Evolutionary conservation across 2,329 filamentous ascomycete species (phyloP), one percentile per base, ranked within the genome.

Genomic region (Ceratocystis colombiana): DNA sequence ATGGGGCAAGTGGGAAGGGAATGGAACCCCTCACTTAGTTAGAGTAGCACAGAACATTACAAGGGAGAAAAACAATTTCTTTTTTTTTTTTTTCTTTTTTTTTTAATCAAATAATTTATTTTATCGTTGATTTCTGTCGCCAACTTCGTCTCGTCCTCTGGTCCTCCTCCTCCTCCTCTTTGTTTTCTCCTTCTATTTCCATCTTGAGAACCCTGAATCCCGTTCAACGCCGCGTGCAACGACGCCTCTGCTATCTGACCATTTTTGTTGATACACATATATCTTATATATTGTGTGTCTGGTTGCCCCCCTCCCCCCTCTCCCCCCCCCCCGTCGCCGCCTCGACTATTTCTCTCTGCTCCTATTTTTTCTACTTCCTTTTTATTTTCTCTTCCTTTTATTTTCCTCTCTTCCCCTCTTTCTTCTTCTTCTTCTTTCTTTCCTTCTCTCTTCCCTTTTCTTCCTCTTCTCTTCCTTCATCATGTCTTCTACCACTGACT

Each of bases 401-500:
- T 61, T 61, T 59, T 64, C 6, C 53, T 28, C 20, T 61, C 44
- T 50, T 59, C 41, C 3, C 63, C 5, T 53, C 50, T n/a, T 62
- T 33, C n/a, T 50, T 53, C 15, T 61, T 69, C 71, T 57, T 67
- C 71, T 72, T 70, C 68, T 69, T 70, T 69, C 68, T 46, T 25
- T 53, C 71, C 70, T 71, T 71, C 72, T 72, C 68, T 70, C 71
- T 71, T 70, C 70, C 71, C 70, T 70, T 69, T 62, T 66, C 68
- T 71, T 70, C 68, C 66, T 66, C 69, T 70, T 68, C 68, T 69
- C 67, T 71, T 69, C 68, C 70, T 67, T 70, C 73, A 65, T 68
- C 70, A 73, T 71, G 71, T 71, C 69, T 68, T 69, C 72, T 70
- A 66, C 71, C 62, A 64, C 73, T 68, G 71, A 74, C 68, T 71